These are phyloP conservation scores for Syzygium oleosum DNA, from an alignment of 345 rosid species.

Conservation along the genomic window DNA sequence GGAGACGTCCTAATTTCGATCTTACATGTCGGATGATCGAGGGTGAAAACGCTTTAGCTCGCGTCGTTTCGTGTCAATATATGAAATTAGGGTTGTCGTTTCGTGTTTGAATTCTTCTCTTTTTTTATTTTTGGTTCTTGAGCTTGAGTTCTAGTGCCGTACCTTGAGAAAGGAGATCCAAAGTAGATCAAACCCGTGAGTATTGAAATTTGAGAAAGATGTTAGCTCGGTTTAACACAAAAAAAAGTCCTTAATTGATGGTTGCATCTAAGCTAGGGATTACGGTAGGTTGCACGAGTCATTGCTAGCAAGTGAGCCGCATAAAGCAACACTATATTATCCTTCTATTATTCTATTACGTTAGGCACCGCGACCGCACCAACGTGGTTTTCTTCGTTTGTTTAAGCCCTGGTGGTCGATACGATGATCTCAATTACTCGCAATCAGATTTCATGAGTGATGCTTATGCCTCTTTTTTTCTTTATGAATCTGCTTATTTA, in stretches of 20 bases:
- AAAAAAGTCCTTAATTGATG: background rate
- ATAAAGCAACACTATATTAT: background rate
- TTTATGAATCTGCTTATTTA: background rate
- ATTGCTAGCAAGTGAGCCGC: background rate
- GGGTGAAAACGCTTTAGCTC: background rate
- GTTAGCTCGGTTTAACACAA: rapidly evolving
- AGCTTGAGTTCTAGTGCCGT: background rate
- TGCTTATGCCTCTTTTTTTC: no score
- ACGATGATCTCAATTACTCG: background rate
- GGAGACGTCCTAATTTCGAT: background rate
- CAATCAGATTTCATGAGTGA: background rate
- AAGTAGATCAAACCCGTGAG: background rate
- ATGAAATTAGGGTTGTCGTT: background rate
- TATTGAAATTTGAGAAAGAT: background rate
- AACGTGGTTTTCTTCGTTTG: rapidly evolving
- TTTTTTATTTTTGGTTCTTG: rapidly evolving
- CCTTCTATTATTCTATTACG: background rate
- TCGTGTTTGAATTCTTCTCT: background rate
- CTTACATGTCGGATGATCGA: background rate
- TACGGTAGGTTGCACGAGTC: background rate
- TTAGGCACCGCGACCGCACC: background rate
- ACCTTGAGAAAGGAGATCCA: background rate
- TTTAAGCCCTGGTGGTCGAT: background rate
- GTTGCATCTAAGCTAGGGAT: background rate
- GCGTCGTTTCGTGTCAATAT: background rate